Conservation (phyloP, 495 filamentous ascomycete genomes). For the Neurospora sublineolata region DNA sequence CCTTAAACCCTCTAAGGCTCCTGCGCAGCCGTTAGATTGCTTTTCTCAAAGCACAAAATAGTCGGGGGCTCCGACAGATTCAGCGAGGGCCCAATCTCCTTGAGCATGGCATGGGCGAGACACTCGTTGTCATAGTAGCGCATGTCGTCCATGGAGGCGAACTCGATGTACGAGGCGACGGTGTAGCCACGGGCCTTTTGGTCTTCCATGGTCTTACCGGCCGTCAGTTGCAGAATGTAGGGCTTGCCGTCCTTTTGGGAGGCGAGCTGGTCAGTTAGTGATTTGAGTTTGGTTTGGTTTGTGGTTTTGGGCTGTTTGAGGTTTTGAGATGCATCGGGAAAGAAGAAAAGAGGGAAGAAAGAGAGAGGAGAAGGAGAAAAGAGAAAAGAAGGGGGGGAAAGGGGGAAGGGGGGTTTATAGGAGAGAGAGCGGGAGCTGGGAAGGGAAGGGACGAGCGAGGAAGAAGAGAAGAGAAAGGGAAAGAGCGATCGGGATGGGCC, state of each 20-base stretch:
- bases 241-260: slow-evolving; percentile 48
- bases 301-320: neutral
- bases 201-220: slow-evolving; percentile 37
- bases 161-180: slow-evolving; percentile 45
- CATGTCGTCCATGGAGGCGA: slow-evolving; percentile 55
- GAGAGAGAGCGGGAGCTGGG: neutral
- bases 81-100: slow-evolving; percentile 32
- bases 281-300: neutral
- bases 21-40: neutral
- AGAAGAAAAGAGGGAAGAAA: neutral
- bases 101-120: slow-evolving; percentile 49
- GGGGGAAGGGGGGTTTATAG: too few species aligned
- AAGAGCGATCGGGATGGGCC: neutral
- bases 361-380: neutral
- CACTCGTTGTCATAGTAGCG: slow-evolving; percentile 57
- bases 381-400: neutral
- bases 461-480: neutral
- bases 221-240: slow-evolving; percentile 46
- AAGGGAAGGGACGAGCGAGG: neutral
- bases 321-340: neutral
- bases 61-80: slow-evolving; percentile 33
- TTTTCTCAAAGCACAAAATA: slow-evolving; percentile 37
- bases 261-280: neutral
- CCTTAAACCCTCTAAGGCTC: neutral
- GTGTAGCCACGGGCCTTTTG: slow-evolving; percentile 53